Conservation (phyloP, 805 yeast species). For the Saturnispora silvae region DNA sequence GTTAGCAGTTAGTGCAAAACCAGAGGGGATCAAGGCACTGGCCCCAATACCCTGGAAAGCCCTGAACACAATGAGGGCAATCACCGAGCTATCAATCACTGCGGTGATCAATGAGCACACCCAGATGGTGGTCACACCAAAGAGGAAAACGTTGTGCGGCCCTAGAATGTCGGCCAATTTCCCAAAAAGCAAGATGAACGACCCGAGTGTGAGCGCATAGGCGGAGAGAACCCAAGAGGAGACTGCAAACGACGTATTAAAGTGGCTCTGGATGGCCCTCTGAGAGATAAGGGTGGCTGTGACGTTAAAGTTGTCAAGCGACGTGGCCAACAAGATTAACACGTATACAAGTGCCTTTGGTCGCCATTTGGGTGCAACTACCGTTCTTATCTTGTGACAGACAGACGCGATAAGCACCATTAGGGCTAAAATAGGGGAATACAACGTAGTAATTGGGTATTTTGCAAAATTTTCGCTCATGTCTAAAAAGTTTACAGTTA, state of each 20-base stretch:
- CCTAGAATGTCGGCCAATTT: conserved; percentile 34
- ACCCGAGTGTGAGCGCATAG: conserved; percentile 34
- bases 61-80: conserved; percentile 31
- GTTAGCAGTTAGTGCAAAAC: conserved; percentile 16
- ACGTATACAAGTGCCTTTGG: conserved; percentile 11
- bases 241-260: conserved; percentile 27
- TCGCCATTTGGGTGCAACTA: conserved; percentile 11
- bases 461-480: no score
- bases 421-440: no score
- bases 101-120: conserved; percentile 28
- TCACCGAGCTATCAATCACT: conserved; percentile 24
- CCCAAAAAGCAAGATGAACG: conserved; percentile 34
- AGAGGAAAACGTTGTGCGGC: conserved; percentile 23
- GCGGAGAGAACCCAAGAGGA: conserved; percentile 33
- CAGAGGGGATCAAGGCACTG: conserved; percentile 29
- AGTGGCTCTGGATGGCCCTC: conserved; percentile 26
- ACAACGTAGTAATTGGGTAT: not conserved
- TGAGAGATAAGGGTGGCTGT: conserved; percentile 19
- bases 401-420: no score
- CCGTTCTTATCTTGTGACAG: conserved; percentile 5
- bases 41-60: conserved; percentile 37
- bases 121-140: conserved; percentile 13
- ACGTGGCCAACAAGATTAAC: conserved; percentile 8
- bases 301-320: conserved; percentile 22
- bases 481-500: no score